Base-by-base conservation (phyloP, 345 rosid species). In the Lumnitzera racemosa region DNA sequence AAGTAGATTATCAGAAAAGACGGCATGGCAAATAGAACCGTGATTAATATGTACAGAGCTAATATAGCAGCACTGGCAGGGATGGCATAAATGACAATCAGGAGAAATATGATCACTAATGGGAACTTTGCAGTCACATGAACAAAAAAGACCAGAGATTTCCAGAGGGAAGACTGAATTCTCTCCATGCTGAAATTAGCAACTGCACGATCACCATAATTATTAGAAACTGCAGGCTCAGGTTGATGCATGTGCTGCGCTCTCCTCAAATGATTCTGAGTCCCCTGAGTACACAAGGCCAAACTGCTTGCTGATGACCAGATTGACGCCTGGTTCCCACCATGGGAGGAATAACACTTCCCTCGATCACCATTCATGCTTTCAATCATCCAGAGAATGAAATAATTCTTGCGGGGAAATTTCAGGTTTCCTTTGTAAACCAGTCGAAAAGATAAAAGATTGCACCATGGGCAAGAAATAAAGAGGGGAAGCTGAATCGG, bases 331-430 rank as follows among this genome's bases (percentile, higher is more conserved):
- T 36, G 83, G 62, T 58, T 74, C 65, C 70, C 83, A 58, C 69
- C 60, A 67, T 66, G 61, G 69, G 71, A 13, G 51, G 73, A 55
- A 56, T 49, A 63, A n/a, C 83, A 71, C 70, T 71, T 85, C 5
- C 62, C 59, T 62, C 89, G 76, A 67, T 85, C 89, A 10, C 86
- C 89, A 29, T 89, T 92, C 85, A 79, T 75, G 80, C 89, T 82
- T 83, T 92, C 96, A 2, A 89, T 89, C 96, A 92, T 92, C 98
- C 96, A 87, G 29, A 87, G 96, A 17, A 92, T 64, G 70, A 89
- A 85, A 71, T 87, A 92, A 69, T 92, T 89, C 77, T 92, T 92
- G 52, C 75, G 67, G 24, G 98, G 98, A 66, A 89, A 92, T 63
- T 74, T 85, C 13, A 92, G 83, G 51, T 76, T 76, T 63, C 96